phyloP scores from a whole-genome alignment of 2,329 filamentous ascomycete species.

The Emericellopsis cladophorae region DNA sequence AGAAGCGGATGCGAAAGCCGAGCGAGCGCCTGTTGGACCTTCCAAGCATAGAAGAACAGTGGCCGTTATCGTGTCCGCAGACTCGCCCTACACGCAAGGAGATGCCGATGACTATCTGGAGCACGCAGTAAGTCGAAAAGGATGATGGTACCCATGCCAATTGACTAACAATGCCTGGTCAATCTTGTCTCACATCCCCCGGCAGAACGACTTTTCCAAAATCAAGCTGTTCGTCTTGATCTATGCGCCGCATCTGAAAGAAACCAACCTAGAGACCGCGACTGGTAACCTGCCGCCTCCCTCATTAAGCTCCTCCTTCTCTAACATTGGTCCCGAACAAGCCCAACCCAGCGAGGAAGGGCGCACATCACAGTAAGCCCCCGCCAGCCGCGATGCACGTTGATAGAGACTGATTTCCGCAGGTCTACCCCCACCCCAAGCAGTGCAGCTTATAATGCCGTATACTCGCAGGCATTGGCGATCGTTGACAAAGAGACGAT shows the following conservation, averaged over 20 bases:
- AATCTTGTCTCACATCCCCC: constrained; percentile 78
- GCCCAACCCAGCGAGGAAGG: constrained; percentile 44
- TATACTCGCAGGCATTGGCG: constrained; percentile 66
- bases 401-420: constrained; percentile 10
- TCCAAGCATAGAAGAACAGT: constrained; percentile 53
- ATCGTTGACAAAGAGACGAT: constrained; percentile 77
- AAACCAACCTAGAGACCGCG: constrained; percentile 39
- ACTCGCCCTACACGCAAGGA: constrained; percentile 37
- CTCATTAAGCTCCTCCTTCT: constrained; percentile 71
- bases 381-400: no score
- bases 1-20: constrained; percentile 61
- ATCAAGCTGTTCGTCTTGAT: constrained; percentile 80
- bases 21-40: constrained; percentile 22
- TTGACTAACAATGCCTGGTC: constrained; percentile 36
- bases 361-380: constrained; percentile 25
- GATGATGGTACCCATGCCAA: not conserved
- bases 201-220: constrained; percentile 58
- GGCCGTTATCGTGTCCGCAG: constrained; percentile 79
- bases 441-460: constrained; percentile 58
- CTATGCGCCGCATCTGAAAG: constrained; percentile 71
- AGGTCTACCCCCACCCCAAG: constrained; percentile 25
- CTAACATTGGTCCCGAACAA: constrained; percentile 69
- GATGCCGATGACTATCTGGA: constrained; percentile 52
- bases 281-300: constrained; percentile 43
- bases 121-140: constrained; percentile 56